Percentiles rank a stretch among this genome's conserved stretches.
Conservation (phyloP, 495 filamentous ascomycete genomes). For the Halenospora varia region DNA sequence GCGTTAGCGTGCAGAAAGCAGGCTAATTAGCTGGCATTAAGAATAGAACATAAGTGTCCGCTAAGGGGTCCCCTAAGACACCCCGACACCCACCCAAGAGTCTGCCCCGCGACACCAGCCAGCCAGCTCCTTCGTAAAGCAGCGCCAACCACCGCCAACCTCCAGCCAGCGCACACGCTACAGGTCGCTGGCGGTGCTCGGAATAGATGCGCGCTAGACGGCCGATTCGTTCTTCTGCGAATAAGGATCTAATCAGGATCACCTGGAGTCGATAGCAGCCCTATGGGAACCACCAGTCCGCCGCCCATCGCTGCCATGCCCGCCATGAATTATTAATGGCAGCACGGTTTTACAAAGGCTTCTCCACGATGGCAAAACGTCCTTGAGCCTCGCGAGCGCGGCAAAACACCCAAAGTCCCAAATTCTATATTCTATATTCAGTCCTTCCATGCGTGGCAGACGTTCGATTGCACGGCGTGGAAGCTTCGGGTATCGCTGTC, state of each 20-base stretch:
- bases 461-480: background rate
- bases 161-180: background rate
- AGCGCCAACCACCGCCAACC: conserved; percentile 5
- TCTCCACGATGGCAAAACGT: background rate
- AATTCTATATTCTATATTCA: no score
- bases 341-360: background rate
- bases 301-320: background rate
- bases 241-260: background rate
- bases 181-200: background rate
- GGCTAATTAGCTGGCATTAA: conserved; percentile 22
- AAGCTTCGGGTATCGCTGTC: background rate
- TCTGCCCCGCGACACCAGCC: background rate
- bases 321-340: background rate
- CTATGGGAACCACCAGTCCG: background rate
- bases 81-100: no score
- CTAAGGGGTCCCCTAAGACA: no score
- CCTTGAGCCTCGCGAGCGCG: no score
- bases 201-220: background rate
- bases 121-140: conserved; percentile 5
- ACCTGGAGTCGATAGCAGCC: background rate
- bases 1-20: conserved; percentile 3
- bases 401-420: no score
- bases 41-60: conserved; percentile 5
- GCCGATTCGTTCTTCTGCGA: background rate
- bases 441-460: no score